Evolutionary conservation across 352 stramenopile species (phyloP), one percentile per base, ranked within the genome.

Genomic region (Hyaloperonospora arabidopsidis): DNA sequence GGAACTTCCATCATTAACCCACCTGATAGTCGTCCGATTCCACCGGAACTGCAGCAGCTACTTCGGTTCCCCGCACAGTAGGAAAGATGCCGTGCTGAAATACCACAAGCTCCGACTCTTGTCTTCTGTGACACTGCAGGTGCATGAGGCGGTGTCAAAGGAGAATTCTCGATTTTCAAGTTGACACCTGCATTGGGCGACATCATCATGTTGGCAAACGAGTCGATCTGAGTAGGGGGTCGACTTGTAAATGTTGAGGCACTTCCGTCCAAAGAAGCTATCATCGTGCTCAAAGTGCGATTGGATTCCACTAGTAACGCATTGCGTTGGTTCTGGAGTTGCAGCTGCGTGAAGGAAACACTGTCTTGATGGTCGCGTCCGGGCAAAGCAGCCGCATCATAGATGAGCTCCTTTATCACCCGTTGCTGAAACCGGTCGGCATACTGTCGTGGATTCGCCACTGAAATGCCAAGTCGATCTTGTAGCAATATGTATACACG

Each of bases 381-480:
- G 5, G 57, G 56, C 14, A 53, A 39, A 10, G 45, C 63, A 25
- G 63, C 63, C 13, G 65, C 51, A 39, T 90, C 80, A 41, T 84
- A 86, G 43, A 90, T 87, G 21, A 91, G 65, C 38, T 91, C 80
- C 14, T 70, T 69, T 17, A 91, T 65, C 12, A 91, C 80, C 17
- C 79, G 78, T 53, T 84, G 71, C 61, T 90, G 76, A 44, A 90
- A 90, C 1, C 80, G 70, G 58, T 89, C 76, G 2, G 79, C 78
- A 49, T 92, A 92, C 51, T 84, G 68, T 23, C 70, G 65, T 5
- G 82, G 79, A 35, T 77, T 87, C 7, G 89, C 75, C 13, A 87
- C 75, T 2, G 73, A 87, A 49, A 92, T 87, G 2, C 79, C 79
- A 52, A 81, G 69, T 34, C 66, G 69, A 52, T 88, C 79, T 67